A percentile compares a stretch with the other conserved stretches of the same genome.
These are phyloP conservation scores for Macrocystidia cucumis DNA, from an alignment of 1,284 basidiomycete genomes.

Conservation along the genomic window DNA sequence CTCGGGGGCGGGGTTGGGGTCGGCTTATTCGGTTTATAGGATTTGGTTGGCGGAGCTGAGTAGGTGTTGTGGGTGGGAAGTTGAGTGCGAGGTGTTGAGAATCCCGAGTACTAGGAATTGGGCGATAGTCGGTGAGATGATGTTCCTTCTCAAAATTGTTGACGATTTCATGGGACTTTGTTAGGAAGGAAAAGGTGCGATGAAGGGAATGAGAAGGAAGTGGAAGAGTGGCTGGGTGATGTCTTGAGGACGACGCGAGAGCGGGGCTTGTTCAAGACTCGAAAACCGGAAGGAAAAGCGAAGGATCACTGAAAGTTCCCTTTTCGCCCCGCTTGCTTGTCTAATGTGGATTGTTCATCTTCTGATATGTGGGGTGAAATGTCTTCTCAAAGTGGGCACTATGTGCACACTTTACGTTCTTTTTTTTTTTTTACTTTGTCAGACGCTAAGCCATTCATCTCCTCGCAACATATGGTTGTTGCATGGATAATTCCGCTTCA, in stretches of 20 bases:
- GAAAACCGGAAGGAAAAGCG: constrained; percentile 64
- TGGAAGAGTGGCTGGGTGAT: constrained; percentile 26
- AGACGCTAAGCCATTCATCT: too few relatives aligned
- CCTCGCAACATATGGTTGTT: too few relatives aligned
- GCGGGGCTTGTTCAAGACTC: constrained; percentile 59
- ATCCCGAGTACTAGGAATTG: constrained; percentile 94
- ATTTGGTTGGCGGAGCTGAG: constrained; percentile 75
- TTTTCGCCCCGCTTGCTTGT: not conserved
- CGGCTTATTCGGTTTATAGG: constrained; percentile 74
- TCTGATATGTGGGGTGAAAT: too few relatives aligned
- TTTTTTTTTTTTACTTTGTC: too few relatives aligned
- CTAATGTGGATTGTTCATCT: too few relatives aligned
- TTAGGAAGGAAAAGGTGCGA: constrained; percentile 21
- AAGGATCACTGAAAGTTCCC: constrained; percentile 30
- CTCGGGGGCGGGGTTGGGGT: constrained; percentile 44
- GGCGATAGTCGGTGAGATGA: constrained; percentile 75
- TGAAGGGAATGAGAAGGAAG: constrained; percentile 11
- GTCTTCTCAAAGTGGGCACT: too few relatives aligned
- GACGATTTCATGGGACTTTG: too few relatives aligned
- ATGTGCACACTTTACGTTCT: too few relatives aligned
- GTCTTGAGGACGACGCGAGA: constrained; percentile 40
- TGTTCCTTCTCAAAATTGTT: too few relatives aligned
- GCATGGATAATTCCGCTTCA: too few relatives aligned
- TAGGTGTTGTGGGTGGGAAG: constrained; percentile 72
- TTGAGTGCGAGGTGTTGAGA: constrained; percentile 81